Conservation (phyloP, 768 basidiomycete genomes). For the Phanerochaete sordida region DNA sequence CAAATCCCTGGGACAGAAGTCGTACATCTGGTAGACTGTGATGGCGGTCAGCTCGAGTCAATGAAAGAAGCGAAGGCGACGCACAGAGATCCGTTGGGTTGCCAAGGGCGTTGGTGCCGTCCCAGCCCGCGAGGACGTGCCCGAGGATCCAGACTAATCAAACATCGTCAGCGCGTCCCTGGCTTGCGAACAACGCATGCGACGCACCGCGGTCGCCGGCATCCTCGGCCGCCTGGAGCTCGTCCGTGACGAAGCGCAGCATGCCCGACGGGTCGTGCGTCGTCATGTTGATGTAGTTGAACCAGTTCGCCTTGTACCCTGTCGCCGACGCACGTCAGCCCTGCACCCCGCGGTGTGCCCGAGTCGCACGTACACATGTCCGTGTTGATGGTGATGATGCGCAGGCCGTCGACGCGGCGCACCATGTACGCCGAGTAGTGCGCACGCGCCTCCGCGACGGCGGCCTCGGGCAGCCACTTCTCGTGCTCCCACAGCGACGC, state of each 20-base stretch:
- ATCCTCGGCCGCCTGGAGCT: conserved; percentile 77
- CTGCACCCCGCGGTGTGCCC: not conserved
- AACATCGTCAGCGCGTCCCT: not conserved
- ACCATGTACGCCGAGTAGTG: conserved; percentile 78
- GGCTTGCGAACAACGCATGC: not conserved
- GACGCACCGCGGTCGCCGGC: conserved; percentile 63
- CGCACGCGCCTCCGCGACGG: conserved; percentile 52
- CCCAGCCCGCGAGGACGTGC: conserved; percentile 64
- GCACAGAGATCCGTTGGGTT: conserved; percentile 70
- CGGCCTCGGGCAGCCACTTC: conserved; percentile 59
- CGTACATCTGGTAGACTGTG: conserved; percentile 49
- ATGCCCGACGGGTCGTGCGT: conserved; percentile 69
- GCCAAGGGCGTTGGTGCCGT: conserved; percentile 59
- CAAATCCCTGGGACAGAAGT: not conserved
- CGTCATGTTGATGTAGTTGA: conserved; percentile 76
- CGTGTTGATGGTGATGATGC: conserved; percentile 73
- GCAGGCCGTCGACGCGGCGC: conserved; percentile 57
- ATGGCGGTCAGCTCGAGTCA: conserved; percentile 23
- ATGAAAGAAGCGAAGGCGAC: conserved; percentile 26
- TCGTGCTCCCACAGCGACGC: conserved; percentile 69
- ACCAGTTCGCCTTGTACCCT: conserved; percentile 53
- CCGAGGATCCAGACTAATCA: conserved; percentile 50
- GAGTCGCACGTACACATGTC: conserved; percentile 58
- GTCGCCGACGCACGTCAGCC: not conserved
- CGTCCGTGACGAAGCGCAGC: conserved; percentile 73